Base-by-base conservation (phyloP, 73 alveolate species). In the Vitrella brassicaformis region DNA sequence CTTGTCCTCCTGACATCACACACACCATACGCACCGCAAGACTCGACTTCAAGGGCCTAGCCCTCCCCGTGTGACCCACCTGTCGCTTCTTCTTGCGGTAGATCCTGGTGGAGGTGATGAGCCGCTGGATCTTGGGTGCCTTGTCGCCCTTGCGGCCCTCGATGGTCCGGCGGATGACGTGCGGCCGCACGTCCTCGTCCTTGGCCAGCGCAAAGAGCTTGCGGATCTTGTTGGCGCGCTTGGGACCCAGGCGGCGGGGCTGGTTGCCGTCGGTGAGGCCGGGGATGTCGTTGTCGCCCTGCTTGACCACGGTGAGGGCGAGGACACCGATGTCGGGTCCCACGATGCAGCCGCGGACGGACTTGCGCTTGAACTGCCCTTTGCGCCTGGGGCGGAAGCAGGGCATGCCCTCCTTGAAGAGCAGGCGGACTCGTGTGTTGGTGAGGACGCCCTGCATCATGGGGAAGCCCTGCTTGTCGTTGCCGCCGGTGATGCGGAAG, bases 381-480 rank as follows among this genome's bases (percentile, higher is more conserved):
- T 68, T 85, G 73, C 93, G 72, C 65, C 87, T 83, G 73, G 85
- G 81, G 47, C 90, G 88, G 81, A 72, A 90, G 89, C 86, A 75
- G 68, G 86, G 47, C 83, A 83, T 86, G 75, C 96, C 96, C 78
- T 68, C 47, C 84, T 78, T 78, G 84, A 78, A 78, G 73, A 90
- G 86, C 47, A 92, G 85, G 74, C 93, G 85, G 77, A 86, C 94
- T 27, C 94, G 85, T 27, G 79, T 79, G 86, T 89, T 91, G 71
- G 81, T 29, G 46, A 91, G 82, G 72, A 91, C 92, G 28, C 97
- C 97, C 79, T 85, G 89, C 89, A 89, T 92, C 97, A 92, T 92
- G 31, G 97, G 90, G 90, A 92, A 92, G 71, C 97, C 96, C 86
- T 91, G 94, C 81, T 88, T 73, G 88, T 90, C 96, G 82, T 89